Evolutionary conservation across 768 basidiomycete species (phyloP).

Genomic region (Russula sp.): DNA sequence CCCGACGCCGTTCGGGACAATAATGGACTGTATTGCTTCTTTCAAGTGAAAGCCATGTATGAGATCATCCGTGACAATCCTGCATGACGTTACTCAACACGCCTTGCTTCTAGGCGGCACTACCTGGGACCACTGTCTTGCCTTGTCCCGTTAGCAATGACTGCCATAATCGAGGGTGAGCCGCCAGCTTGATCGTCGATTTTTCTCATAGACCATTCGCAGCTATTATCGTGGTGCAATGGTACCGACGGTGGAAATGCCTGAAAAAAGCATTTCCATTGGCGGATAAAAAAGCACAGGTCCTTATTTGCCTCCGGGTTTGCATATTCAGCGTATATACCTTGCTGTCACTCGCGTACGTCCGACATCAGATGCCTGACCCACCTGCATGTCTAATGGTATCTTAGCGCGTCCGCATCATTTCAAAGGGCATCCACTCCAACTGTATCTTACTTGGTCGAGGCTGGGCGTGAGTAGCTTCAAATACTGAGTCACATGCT

Average conservation of each 20-base stretch:
- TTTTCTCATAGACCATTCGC: conserved; percentile 1
- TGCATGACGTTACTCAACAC: not conserved
- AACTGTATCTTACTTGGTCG: conserved; percentile 39
- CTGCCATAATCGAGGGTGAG: conserved; percentile 42
- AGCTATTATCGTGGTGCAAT: conserved; percentile 39
- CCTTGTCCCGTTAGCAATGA: conserved; percentile 32
- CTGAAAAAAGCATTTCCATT: conserved; percentile 38
- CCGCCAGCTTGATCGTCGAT: not conserved
- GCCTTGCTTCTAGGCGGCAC: conserved; percentile 13
- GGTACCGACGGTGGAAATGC: conserved; percentile 33
- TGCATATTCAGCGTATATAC: conserved; percentile 16
- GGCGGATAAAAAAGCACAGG: conserved; percentile 31
- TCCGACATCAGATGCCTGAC: not conserved
- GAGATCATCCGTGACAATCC: conserved; percentile 18
- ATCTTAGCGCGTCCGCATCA: not conserved
- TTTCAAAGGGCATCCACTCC: not conserved
- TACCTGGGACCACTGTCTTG: conserved; percentile 39
- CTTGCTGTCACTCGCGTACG: conserved; percentile 10
- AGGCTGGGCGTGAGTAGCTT: conserved; percentile 39
- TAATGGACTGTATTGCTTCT: conserved; percentile 47
- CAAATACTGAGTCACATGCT: not conserved
- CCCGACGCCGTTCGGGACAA: conserved; percentile 26
- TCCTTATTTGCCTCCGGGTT: conserved; percentile 34
- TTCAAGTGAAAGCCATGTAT: conserved; percentile 32
- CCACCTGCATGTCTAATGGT: not conserved